A percentile compares a stretch with the other conserved stretches of the same genome.
These are phyloP conservation scores for Barnettozyma hawaiiensis DNA, from an alignment of 1,139 yeast genomes.

Conservation along the genomic window DNA sequence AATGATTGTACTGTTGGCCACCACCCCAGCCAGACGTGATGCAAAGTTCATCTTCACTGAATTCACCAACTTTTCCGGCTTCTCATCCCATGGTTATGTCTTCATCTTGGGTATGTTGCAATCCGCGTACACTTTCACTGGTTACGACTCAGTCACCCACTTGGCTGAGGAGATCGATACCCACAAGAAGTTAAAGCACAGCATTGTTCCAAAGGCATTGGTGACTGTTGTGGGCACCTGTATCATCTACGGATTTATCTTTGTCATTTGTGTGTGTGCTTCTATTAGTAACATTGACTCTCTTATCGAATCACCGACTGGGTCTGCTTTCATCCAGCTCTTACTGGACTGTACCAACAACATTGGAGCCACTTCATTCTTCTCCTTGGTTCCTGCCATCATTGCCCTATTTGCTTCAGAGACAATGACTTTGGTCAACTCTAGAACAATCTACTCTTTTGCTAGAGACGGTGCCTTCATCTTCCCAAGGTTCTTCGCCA, in stretches of 20 bases:
- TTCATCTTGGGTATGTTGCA: conserved; percentile 26
- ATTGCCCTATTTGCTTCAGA: conserved; percentile 60
- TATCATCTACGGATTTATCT: conserved; percentile 51
- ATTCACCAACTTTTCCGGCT: conserved; percentile 23
- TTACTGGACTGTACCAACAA: conserved; percentile 56
- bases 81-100: conserved; percentile 24
- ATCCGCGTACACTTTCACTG: conserved; percentile 24
- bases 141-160: conserved; percentile 62
- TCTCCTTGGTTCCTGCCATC: conserved; percentile 49
- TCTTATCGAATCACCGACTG: conserved; percentile 39
- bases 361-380: conserved; percentile 57
- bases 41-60: conserved; percentile 24
- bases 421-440: conserved; percentile 40
- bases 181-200: conserved; percentile 42
- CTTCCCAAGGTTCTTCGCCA: conserved; percentile 40
- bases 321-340: conserved; percentile 58
- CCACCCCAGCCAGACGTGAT: conserved; percentile 20
- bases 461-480: conserved; percentile 46
- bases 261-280: conserved; percentile 46
- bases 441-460: conserved; percentile 44
- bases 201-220: conserved; percentile 53
- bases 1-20: conserved; percentile 18
- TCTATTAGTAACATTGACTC: conserved; percentile 39
- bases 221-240: conserved; percentile 46
- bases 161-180: conserved; percentile 58